Conservation (phyloP, 805 yeast species). For the Komagataella kurtzmanii region DNA sequence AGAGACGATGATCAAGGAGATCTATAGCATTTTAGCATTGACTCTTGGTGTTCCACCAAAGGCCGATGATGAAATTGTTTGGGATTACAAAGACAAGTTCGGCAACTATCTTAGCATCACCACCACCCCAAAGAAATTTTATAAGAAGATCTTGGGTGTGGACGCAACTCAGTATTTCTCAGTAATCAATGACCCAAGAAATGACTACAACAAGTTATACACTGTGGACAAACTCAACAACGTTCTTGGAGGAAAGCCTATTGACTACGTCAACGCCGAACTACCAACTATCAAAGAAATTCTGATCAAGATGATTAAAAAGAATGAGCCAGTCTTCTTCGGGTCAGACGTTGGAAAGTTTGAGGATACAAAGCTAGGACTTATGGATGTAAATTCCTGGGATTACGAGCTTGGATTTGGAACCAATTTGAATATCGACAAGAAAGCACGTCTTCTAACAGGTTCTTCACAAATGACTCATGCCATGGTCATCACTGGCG, state of each 20-base stretch:
- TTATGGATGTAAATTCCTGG: constrained; percentile 62
- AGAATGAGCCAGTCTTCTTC: constrained; percentile 73
- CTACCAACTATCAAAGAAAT: constrained; percentile 43
- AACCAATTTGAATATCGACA: constrained; percentile 17
- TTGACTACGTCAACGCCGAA: constrained; percentile 62
- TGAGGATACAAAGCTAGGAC: constrained; percentile 46
- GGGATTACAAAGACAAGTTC: constrained; percentile 72
- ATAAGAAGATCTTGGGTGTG: constrained; percentile 36
- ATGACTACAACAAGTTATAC: constrained; percentile 48
- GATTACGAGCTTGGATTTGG: constrained; percentile 50
- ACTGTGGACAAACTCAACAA: constrained; percentile 72
- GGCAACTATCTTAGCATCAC: constrained; percentile 37
- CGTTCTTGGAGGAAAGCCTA: constrained; percentile 58
- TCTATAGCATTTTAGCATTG: constrained; percentile 54
- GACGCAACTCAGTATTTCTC: constrained; percentile 47
- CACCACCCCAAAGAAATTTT: constrained; percentile 58
- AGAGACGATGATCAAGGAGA: constrained; percentile 36
- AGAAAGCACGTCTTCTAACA: constrained; percentile 19
- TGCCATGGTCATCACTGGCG: constrained; percentile 81
- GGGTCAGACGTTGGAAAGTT: constrained; percentile 81
- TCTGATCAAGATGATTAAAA: constrained; percentile 57
- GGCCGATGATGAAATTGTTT: constrained; percentile 47
- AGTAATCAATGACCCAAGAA: constrained; percentile 75
- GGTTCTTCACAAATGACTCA: constrained; percentile 68
- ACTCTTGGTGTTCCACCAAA: constrained; percentile 73